phyloP scores from a whole-genome alignment of 169 alveolate species.

The Amoebophrya sp. region DNA sequence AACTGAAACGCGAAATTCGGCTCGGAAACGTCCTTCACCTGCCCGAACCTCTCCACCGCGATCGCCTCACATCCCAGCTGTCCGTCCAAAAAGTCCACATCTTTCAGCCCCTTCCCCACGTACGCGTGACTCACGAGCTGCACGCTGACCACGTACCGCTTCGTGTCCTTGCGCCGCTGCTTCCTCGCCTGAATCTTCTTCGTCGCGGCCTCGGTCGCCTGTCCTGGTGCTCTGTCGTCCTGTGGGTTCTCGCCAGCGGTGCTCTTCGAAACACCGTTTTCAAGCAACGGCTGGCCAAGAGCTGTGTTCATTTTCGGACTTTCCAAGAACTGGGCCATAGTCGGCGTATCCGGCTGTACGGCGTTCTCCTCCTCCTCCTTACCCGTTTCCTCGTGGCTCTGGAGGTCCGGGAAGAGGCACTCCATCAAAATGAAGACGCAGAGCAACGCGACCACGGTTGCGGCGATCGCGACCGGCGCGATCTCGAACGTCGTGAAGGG shows the following conservation, averaged over 20 bases:
- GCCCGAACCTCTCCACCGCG: conserved; percentile 2
- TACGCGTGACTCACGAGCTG: not conserved
- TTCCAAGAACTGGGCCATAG: not conserved
- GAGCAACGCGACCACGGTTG: conserved; percentile 24
- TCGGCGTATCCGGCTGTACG: not conserved
- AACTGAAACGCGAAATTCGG: not conserved
- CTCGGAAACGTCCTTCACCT: not conserved
- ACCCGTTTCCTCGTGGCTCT: not conserved
- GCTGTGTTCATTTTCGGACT: not conserved
- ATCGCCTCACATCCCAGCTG: not conserved
- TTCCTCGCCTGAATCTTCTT: not conserved
- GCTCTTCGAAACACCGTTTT: too few species aligned
- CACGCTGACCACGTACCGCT: not conserved
- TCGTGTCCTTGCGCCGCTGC: conserved; percentile 2
- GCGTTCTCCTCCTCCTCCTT: not conserved
- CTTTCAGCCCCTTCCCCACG: not conserved
- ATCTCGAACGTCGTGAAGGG: conserved; percentile 30
- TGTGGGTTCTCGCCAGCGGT: too few species aligned
- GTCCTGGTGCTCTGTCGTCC: too few species aligned
- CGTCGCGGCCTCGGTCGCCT: not conserved
- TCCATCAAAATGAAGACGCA: conserved; percentile 6
- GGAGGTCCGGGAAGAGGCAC: not conserved
- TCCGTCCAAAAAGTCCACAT: not conserved
- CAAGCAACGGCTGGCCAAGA: too few species aligned
- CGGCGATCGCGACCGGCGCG: conserved; percentile 28